phyloP scores from a whole-genome alignment of 2,329 filamentous ascomycete species.

The Cladophialophora psammophila region DNA sequence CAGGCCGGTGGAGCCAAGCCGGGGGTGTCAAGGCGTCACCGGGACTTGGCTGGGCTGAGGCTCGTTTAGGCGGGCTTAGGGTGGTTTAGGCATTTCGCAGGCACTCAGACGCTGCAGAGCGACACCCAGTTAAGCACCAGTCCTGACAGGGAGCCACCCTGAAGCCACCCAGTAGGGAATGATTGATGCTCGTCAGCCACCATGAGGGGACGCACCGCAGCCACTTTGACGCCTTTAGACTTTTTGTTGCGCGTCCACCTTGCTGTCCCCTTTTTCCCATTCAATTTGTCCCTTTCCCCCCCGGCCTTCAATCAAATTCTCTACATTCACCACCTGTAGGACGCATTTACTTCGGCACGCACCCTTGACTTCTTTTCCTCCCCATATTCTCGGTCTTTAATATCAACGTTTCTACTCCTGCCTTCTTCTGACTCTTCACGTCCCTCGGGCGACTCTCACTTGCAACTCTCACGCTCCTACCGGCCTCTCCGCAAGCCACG shows the following conservation, averaged over 20 bases:
- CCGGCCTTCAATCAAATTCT: constrained; percentile 13
- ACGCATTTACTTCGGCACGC: constrained; percentile 2
- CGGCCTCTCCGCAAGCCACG: constrained; percentile 1
- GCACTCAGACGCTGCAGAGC: neutral
- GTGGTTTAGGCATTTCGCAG: neutral
- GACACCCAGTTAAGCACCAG: neutral
- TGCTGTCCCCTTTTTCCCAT: constrained; percentile 22
- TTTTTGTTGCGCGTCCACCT: constrained; percentile 21
- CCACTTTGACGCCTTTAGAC: constrained; percentile 9
- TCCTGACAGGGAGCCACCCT: neutral
- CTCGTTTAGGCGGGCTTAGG: neutral
- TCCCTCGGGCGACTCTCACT: constrained; percentile 1
- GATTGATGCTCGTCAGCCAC: constrained; percentile 31
- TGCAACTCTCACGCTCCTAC: neutral
- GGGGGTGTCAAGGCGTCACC: neutral
- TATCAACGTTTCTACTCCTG: neutral
- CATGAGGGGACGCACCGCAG: neutral
- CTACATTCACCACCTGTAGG: constrained; percentile 10
- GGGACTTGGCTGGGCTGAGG: constrained; percentile 12
- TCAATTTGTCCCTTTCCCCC: constrained; percentile 16
- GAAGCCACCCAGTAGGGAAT: constrained; percentile 2
- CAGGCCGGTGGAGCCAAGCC: neutral
- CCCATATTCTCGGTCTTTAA: constrained; percentile 4
- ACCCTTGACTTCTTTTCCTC: constrained; percentile 19
- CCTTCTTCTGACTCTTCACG: neutral